Evolutionary conservation across 2,329 filamentous ascomycete species (phyloP), one percentile per base, ranked within the genome.

Genomic region (Sporothrix variecibatus): DNA sequence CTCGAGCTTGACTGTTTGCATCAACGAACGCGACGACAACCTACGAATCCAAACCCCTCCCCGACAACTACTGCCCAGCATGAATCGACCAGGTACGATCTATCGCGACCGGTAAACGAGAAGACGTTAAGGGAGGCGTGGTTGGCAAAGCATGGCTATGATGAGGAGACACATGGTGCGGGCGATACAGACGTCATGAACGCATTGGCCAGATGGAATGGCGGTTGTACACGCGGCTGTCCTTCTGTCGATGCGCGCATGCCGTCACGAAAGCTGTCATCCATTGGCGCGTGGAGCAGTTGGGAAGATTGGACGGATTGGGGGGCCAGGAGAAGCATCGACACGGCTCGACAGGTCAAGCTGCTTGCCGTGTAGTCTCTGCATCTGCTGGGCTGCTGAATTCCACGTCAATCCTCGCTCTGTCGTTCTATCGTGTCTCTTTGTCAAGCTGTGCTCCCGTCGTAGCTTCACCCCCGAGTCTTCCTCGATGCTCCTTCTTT

Each of bases 31-130:
- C 43, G 15, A 28, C 28, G 65, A 31, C 51, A 56, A n/a, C 31
- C 26, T 60, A 43, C 56, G 23, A 12, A 20, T 23, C 20, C 53
- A n/a, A 2, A 38, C 31, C 28, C 20, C 28, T 28, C 20, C 31
- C 43, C 40, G 15, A 34, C 15, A 34, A 11, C 70, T 23, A 28
- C 77, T 76, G 67, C 60, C 80, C 82, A 85, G 81, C 80, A 89
- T 89, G 87, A 89, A 89, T 82, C 85, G 87, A 85, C 85, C 86
- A 89, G 87, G 87, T 89, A 89, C 82, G 84, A 80, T 20, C 43
- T 6, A 51, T 40, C n/a, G 56, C 53, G 51, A 12, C 23, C 28
- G 31, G 64, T 51, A 46, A 43, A 53, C 43, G 40, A 34, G 23
- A 40, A 23, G 5, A 40, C 3, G 38, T 7, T 11, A 38, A 12